Evolutionary conservation across 352 stramenopile species (phyloP).

Genomic region (Stramenopiles sp.): DNA sequence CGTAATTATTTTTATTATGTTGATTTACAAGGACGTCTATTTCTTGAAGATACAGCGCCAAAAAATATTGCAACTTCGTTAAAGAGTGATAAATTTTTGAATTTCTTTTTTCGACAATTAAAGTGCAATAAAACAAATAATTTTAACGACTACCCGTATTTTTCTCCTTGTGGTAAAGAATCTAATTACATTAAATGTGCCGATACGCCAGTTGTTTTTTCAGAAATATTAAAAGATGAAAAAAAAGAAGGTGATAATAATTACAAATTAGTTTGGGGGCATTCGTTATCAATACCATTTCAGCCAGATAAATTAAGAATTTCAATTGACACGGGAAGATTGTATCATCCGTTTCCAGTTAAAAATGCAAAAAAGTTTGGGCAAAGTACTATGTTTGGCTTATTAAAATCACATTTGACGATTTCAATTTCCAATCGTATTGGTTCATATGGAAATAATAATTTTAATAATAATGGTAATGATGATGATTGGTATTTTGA

Average conservation of each 20-base stretch:
- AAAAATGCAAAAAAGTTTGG: no score
- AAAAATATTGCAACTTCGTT: conserved; percentile 58
- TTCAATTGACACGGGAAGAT: conserved; percentile 34
- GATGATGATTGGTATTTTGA: no score
- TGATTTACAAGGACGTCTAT: conserved; percentile 46
- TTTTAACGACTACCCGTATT: conserved; percentile 23
- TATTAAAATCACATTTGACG: no score
- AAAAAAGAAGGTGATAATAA: no score
- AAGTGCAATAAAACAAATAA: conserved; percentile 22
- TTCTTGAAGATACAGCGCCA: conserved; percentile 44
- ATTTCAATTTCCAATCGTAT: no score
- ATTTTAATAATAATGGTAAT: no score
- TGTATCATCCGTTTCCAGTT: conserved; percentile 52
- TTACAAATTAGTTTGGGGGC: neutral
- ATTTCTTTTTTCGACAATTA: conserved; percentile 49
- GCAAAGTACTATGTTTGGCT: no score
- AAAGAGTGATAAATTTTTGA: conserved; percentile 50
- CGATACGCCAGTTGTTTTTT: conserved; percentile 45
- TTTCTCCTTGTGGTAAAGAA: conserved; percentile 46
- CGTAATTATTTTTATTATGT: conserved; percentile 57
- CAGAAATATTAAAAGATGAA: conserved; percentile 28
- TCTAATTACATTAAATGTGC: conserved; percentile 64
- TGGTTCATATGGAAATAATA: no score
- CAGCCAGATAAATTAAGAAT: conserved; percentile 32
- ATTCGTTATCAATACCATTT: conserved; percentile 29